A percentile compares a stretch with the other conserved stretches of the same genome.
Evolutionary conservation across 371 early-diverging fungal genomes (phyloP).

Genomic region (Funneliformis caledonium): DNA sequence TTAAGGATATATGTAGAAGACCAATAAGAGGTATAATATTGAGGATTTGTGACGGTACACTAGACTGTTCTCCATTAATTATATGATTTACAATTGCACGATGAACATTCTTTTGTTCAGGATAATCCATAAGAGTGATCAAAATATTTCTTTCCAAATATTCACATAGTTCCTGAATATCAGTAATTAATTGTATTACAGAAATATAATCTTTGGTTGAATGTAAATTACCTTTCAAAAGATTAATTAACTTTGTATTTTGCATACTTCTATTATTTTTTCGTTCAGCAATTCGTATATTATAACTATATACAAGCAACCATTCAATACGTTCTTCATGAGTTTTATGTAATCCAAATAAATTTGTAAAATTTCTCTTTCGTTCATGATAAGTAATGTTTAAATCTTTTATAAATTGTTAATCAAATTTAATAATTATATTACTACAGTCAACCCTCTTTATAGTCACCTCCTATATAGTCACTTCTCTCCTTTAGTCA

Average conservation of each 20-base stretch:
- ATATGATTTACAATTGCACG: background rate
- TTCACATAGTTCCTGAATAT: background rate
- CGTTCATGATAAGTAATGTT: background rate
- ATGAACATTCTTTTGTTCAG: background rate
- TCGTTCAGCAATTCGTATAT: background rate
- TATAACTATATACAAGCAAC: background rate
- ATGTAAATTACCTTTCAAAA: background rate
- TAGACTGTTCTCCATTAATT: background rate
- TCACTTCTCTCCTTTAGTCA: too few relatives aligned
- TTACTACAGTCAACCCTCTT: too few relatives aligned
- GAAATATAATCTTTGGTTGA: conserved; percentile 16
- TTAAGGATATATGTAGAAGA: background rate
- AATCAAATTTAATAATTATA: background rate
- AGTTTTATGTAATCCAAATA: background rate
- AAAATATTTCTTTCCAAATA: conserved; percentile 5
- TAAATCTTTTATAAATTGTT: background rate
- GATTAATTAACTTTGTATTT: background rate
- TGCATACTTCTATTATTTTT: background rate
- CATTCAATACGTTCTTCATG: conserved; percentile 9
- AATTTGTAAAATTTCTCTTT: conserved; percentile 2
- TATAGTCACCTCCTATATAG: too few relatives aligned
- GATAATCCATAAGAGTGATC: background rate
- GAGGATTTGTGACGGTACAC: background rate
- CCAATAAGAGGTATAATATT: too few relatives aligned
- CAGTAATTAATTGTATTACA: background rate